Evolutionary conservation across 192 early-diverging fungal genomes (phyloP).

Genomic region (Paraglomus brasilianum): DNA sequence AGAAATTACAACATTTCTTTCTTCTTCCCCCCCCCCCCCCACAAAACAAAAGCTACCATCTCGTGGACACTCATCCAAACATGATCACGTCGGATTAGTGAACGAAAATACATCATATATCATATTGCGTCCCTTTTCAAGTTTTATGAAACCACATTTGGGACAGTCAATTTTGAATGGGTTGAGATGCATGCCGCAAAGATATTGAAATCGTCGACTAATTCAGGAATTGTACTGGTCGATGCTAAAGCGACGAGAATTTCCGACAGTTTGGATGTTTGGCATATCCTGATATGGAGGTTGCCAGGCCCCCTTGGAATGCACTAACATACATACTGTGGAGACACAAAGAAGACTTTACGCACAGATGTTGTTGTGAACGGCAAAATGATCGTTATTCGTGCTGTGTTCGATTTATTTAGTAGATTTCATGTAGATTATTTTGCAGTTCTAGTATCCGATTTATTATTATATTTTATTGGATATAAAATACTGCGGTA

Average conservation of each 20-base stretch:
- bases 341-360: conserved; percentile 22
- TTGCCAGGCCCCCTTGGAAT: conserved; percentile 22
- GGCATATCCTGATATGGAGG: conserved; percentile 30
- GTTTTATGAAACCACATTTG: conserved; percentile 25
- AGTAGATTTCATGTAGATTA: too few relatives aligned
- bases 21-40: too few relatives aligned
- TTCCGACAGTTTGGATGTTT: conserved; percentile 27
- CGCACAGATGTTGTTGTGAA: conserved; percentile 18
- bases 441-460: too few relatives aligned
- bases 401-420: too few relatives aligned
- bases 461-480: too few relatives aligned
- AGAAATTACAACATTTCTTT: neutral
- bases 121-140: conserved; percentile 21
- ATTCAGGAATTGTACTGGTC: conserved; percentile 24
- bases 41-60: conserved; percentile 19
- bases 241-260: conserved; percentile 23
- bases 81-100: conserved; percentile 17
- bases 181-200: conserved; percentile 1
- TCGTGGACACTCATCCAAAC: conserved; percentile 9
- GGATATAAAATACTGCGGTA: too few relatives aligned
- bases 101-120: conserved; percentile 23
- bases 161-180: conserved; percentile 13
- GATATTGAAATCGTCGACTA: conserved; percentile 25
- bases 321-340: conserved; percentile 16
- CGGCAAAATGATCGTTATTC: too few relatives aligned